These are phyloP conservation scores for Cladosporium sp. DNA, from an alignment of 2,329 filamentous ascomycete genomes.

Conservation along the genomic window DNA sequence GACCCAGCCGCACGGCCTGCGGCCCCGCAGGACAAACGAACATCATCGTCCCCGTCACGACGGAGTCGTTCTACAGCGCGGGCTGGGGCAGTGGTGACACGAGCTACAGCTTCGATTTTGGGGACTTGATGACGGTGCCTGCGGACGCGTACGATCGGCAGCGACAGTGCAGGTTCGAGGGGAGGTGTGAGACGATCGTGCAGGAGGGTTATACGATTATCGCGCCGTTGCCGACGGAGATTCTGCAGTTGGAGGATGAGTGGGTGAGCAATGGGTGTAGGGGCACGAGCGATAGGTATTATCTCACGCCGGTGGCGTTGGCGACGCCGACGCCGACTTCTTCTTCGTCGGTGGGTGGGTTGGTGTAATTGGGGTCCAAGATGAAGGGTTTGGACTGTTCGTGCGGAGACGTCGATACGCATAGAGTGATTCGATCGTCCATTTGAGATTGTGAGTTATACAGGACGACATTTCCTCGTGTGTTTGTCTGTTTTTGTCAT, in stretches of 20 bases:
- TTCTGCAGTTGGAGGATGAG: constrained; percentile 5
- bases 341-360: no score
- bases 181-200: background rate
- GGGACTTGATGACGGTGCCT: constrained; percentile 2
- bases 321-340: constrained; percentile 6
- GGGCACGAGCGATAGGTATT: background rate
- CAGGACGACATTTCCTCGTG: no score
- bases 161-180: background rate
- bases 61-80: constrained; percentile 6
- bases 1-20: background rate
- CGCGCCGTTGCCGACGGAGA: constrained; percentile 3
- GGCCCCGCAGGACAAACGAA: background rate
- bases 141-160: constrained; percentile 1
- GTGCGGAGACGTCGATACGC: no score
- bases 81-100: constrained; percentile 1
- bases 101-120: constrained; percentile 3
- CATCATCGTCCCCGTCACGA: constrained; percentile 1
- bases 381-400: no score
- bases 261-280: constrained; percentile 1
- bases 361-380: no score
- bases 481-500: no score
- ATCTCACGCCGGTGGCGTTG: constrained; percentile 10
- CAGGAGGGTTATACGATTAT: background rate
- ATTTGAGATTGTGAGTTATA: no score
- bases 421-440: no score